Evolutionary conservation across 768 basidiomycete genomes (phyloP), one percentile per base, ranked within the genome.

Genomic region (Hericium alpestre): DNA sequence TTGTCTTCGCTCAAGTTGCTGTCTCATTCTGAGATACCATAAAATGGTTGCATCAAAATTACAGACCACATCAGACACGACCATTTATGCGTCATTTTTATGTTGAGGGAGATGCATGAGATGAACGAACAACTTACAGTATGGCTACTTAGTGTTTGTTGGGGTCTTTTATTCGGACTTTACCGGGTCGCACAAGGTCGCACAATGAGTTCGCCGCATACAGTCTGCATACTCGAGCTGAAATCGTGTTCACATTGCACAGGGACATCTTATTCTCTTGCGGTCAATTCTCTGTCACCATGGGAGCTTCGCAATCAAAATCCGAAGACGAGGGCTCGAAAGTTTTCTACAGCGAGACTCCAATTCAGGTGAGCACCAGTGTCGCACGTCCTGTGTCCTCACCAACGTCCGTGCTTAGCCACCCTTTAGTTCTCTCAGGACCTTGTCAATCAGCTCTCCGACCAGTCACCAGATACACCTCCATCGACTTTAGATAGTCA

Each of bases 361-460:
- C 74, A 15, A 73, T 76, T 9, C 74, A 75, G 61, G 74, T 72
- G 32, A 32, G 32, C 9, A 32, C 8, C 32, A 32, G 32, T 32
- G 32, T 51, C 46, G 66, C 63, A 53, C 20, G 10, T 20, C 22
- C 22, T 38, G 41, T 37, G 40, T 47, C 4, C 15, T n/a, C 41
- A 53, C 9, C 47, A 18, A 22, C 38, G 40, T 4, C 12, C 38
- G 52, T 61, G 52, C 41, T 61, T 58, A 13, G 22, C 48, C 12
- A 39, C 20, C 37, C 41, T 53, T 18, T 63, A 93, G 90, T 89
- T 94, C 72, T 87, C 87, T n/a, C 80, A 80, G 50, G 82, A 86
- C 68, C 82, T 94, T 57, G 83, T 93, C 66, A 82, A 86, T 73
- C 82, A 85, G 57, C 84, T 93, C 60, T 76, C 83, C 18, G 84